Base-by-base conservation (phyloP, 2,329 filamentous ascomycete genomes). In the Emericellopsis atlantica region DNA sequence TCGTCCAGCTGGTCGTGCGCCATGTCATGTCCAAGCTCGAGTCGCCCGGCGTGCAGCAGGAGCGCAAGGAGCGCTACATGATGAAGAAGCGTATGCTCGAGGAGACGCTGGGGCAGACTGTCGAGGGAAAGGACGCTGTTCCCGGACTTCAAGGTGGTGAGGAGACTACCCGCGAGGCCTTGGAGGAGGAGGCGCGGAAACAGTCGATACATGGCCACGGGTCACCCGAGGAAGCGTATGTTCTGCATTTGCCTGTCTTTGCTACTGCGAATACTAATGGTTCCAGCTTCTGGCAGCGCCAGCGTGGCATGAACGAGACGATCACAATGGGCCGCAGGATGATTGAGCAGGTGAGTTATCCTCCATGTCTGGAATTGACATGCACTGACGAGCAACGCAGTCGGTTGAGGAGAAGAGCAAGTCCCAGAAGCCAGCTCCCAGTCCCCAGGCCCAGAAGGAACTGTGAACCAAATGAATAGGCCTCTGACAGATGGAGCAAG, bases 41-140 rank as follows among this genome's bases (percentile, higher is more conserved):
- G 52, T 89, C 82, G 37, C 85, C 86, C 0, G 89, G 88, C 1
- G 68, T 89, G 43, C 85, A 93, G 52, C 88, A 87, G 59, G 89
- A 94, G 61, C 76, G 84, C 12, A 78, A 78, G 4, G 85, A 95
- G 56, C 74, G 86, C 18, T 96, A 82, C 60, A 59, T 82, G 37
- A 78, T 92, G 55, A 78, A 90, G 47, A 90, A 87, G 64, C 76
- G 75, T 48, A 78, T 88, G 41, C 71, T 96, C 2, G 76, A 87
- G 44, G 81, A 89, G 52, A 83, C 74, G 21, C 60, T 88, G 11
- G 78, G 74, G 1, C 62, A 75, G 43, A 67, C 76, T 26, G 66
- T 69, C 2, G 67, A 68, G 4, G 68, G 72, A 40, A 64, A 62
- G 41, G 63, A 66, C 15, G 60, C 63, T 6, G 62, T 59, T 14